Evolutionary conservation across 1,139 yeast genomes (phyloP).

Genomic region (Diutina siamensis): DNA sequence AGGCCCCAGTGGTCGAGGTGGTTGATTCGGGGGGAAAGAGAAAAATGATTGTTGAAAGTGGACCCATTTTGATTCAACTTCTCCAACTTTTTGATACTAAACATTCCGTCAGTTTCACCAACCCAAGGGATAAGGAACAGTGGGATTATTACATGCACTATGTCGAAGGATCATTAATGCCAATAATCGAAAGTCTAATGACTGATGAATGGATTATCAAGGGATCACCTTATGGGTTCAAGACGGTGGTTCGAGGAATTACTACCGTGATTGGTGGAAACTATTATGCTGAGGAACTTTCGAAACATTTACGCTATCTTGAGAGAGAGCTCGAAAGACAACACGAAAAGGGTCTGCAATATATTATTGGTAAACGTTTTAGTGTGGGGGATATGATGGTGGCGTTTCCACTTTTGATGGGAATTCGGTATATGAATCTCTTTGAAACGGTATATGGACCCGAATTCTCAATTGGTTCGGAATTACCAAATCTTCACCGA

Average conservation of each 20-base stretch:
- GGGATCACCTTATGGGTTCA: not conserved
- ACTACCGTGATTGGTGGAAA: not conserved
- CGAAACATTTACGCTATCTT: not conserved
- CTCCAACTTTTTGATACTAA: not conserved
- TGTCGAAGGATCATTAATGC: not conserved
- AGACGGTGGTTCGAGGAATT: not conserved
- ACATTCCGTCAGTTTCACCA: not conserved
- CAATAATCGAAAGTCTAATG: not conserved
- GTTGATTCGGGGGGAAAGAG: not conserved
- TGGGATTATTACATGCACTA: not conserved
- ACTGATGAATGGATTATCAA: not conserved
- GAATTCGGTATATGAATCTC: not conserved
- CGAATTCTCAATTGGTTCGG: not conserved
- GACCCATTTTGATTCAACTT: not conserved
- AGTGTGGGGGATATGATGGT: not conserved
- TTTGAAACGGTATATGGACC: not conserved
- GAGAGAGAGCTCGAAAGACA: not conserved
- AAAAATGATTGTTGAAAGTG: not conserved
- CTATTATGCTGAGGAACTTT: not conserved
- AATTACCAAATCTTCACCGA: not conserved
- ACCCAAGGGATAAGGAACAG: not conserved
- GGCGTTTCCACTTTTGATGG: not conserved
- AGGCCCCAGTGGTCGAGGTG: not conserved
- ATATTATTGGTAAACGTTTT: not conserved
- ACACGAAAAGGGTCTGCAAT: not conserved